A percentile compares a stretch with the other conserved stretches of the same genome.
phyloP scores from a whole-genome alignment of 2,329 filamentous ascomycete genomes.

The Botrytis sinoallii region DNA sequence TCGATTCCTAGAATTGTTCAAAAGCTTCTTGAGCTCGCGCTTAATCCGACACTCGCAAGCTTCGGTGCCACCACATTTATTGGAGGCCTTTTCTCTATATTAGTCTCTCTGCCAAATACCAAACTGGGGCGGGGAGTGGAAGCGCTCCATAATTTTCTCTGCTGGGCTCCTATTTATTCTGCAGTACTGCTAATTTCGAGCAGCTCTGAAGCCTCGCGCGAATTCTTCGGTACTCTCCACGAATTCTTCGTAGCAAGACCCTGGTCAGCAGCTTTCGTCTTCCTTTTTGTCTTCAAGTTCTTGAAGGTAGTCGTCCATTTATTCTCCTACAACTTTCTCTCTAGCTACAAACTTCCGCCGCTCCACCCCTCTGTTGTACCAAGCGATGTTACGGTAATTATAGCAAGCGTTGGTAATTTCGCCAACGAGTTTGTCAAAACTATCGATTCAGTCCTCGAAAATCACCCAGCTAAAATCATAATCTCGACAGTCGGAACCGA shows the following conservation, averaged over 20 bases:
- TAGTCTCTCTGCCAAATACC: background rate
- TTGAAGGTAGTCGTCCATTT: constrained; percentile 27
- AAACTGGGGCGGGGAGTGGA: background rate
- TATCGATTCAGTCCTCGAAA: constrained; percentile 21
- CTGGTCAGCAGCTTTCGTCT: constrained; percentile 17
- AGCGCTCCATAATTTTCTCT: background rate
- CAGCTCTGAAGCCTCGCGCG: background rate
- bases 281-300: constrained; percentile 27
- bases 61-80: background rate
- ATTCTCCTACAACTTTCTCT: constrained; percentile 22
- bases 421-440: constrained; percentile 20
- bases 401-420: constrained; percentile 26
- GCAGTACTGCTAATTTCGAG: background rate
- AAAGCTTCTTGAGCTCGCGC: background rate
- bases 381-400: constrained; percentile 30
- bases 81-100: background rate
- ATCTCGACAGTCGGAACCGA: constrained; percentile 23
- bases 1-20: background rate
- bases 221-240: background rate
- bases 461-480: constrained; percentile 24
- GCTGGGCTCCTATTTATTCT: background rate
- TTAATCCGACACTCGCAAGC: background rate
- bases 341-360: background rate
- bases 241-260: background rate
- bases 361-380: constrained; percentile 15